phyloP scores from a whole-genome alignment of 2,329 filamentous ascomycete genomes.

The Paecilomyces fulvus region DNA sequence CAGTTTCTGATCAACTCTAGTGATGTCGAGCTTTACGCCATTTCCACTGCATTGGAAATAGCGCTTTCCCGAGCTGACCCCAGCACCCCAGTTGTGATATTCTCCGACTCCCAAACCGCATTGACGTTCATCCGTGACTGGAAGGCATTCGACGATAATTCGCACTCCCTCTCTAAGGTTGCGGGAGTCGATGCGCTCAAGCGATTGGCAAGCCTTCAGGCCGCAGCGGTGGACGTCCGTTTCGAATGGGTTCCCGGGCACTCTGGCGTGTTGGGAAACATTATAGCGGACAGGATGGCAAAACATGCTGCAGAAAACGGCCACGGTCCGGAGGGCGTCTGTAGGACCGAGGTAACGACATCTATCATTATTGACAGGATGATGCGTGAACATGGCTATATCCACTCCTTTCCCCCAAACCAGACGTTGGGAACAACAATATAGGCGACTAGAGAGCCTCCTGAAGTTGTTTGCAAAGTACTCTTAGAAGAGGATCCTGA shows the following conservation, averaged over 20 bases:
- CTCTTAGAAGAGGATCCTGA: no score
- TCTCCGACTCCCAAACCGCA: background rate
- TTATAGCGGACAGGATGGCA: background rate
- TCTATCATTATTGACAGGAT: background rate
- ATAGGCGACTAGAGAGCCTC: no score
- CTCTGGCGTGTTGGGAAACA: background rate
- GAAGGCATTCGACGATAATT: background rate
- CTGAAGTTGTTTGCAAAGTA: no score
- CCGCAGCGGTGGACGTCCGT: background rate
- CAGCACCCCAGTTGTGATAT: background rate
- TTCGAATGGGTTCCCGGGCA: background rate
- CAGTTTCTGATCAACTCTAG: background rate
- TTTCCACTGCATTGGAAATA: background rate
- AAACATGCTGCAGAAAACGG: constrained; percentile 3
- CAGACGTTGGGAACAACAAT: no score
- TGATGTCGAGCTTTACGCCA: background rate
- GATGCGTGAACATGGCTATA: background rate
- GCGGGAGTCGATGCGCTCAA: background rate
- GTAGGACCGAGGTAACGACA: background rate
- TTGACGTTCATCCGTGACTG: background rate
- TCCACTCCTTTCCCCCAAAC: background rate
- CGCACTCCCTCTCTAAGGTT: background rate
- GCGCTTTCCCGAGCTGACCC: background rate
- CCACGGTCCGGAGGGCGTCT: background rate
- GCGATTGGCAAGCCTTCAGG: background rate